Evolutionary conservation across 306 rosid species (phyloP).

Genomic region (Rosa multiflora): DNA sequence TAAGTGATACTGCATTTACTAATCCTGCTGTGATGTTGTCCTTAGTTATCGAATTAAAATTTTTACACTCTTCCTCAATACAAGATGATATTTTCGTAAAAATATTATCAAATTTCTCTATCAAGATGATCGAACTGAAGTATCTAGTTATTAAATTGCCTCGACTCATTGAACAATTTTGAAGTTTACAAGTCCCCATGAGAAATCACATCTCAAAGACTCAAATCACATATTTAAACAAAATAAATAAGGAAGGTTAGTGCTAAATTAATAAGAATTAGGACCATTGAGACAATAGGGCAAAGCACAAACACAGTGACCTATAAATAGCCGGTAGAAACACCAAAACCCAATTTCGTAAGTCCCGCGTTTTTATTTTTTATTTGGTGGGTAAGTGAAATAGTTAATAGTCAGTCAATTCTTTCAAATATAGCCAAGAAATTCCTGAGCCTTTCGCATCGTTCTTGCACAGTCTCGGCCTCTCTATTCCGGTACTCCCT

Average conservation of each 20-base stretch:
- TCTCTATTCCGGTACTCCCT: not conserved
- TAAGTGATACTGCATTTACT: too few species aligned
- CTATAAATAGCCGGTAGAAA: not conserved
- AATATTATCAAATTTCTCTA: too few species aligned
- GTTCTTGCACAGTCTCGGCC: too few species aligned
- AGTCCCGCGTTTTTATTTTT: not conserved
- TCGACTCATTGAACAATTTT: too few species aligned
- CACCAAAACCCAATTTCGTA: not conserved
- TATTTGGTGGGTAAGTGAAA: not conserved
- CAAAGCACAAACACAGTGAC: not conserved
- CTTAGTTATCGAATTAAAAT: too few species aligned
- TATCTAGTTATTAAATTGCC: too few species aligned
- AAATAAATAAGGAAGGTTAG: too few species aligned
- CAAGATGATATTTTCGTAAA: too few species aligned
- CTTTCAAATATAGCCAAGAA: not conserved
- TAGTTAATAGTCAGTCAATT: not conserved
- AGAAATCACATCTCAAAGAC: not conserved
- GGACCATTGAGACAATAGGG: not conserved
- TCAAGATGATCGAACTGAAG: too few species aligned
- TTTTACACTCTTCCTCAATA: too few species aligned
- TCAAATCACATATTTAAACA: not conserved
- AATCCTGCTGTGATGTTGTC: too few species aligned
- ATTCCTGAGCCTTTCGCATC: not conserved
- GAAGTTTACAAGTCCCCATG: not conserved
- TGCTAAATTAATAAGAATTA: not conserved